Percentiles rank a stretch among this genome's conserved stretches.
Evolutionary conservation across 2,329 filamentous ascomycete species (phyloP).

Genomic region (Alternaria triticina): DNA sequence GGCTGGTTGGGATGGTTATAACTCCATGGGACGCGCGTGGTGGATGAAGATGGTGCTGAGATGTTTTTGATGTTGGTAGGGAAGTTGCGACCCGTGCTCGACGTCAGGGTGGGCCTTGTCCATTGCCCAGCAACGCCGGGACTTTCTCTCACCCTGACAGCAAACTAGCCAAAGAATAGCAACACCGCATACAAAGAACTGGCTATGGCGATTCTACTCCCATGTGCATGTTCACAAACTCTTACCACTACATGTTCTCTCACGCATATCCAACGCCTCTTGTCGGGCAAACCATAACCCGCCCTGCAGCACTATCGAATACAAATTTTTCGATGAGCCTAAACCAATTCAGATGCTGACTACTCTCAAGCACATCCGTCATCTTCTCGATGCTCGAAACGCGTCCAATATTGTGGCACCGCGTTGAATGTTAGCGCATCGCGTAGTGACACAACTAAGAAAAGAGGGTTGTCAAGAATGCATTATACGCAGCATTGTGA

Average conservation of each 20-base stretch:
- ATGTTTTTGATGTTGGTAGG: slow-evolving; percentile 16
- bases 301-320: neutral
- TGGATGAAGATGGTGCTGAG: slow-evolving; percentile 4
- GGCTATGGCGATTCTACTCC: neutral
- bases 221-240: neutral
- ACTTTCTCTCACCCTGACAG: neutral
- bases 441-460: neutral
- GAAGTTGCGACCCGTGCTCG: slow-evolving; percentile 16
- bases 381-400: neutral
- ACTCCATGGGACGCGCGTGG: slow-evolving; percentile 15
- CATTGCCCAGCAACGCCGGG: slow-evolving; percentile 11
- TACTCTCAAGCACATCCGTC: neutral
- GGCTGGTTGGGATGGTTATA: slow-evolving; percentile 5
- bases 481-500: neutral
- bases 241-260: neutral
- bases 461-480: neutral
- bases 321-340: neutral
- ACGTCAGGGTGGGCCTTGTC: slow-evolving; percentile 15
- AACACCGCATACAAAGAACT: neutral
- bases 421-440: neutral
- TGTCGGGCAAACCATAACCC: neutral
- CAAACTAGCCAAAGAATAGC: neutral
- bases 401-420: neutral
- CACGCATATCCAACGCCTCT: neutral
- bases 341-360: neutral